Evolutionary conservation across 139 green algal species (phyloP), one percentile per base, ranked within the genome.

Genomic region (Closterium sp.): DNA sequence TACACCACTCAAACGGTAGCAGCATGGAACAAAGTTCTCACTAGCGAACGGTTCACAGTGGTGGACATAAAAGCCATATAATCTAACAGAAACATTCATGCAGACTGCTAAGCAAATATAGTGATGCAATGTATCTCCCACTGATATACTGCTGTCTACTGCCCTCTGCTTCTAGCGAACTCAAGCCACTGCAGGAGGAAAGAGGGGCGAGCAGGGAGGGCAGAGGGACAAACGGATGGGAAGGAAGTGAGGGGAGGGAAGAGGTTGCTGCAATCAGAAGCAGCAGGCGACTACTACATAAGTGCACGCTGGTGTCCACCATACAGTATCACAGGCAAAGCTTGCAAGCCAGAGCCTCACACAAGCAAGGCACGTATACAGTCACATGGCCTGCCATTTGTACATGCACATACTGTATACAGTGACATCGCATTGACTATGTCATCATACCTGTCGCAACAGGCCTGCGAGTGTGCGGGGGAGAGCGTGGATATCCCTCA

Each of bases 381-480:
- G 25, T 76, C 55, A 66, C 10, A 76, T 76, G 55, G 2, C 55
- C 55, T 76, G 1, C 25, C 55, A 76, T 19, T 25, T 16, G 9
- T 76, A 76, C 9, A 76, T 16, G 4, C 55, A 76, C 55, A n/a
- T n/a, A n/a, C 55, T 76, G 16, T 76, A 28, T 55, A 6, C 55
- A 76, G 55, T 19, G 16, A 16, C 55, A 76, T 76, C 12, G 38
- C 38, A 64, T 64, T 64, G 0, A 1, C 38, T 10, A 64, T 64
- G 55, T 3, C 55, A 76, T 16, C 55, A 76, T 76, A 91, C 88
- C 94, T 99, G 98, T 43, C 97, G 94, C 93, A 99, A 87, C 90
- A 99, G 93, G 91, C 98, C 97, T 0, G 97, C 96, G 69, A 99
- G 94, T 23, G 97, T 98, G 6, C 91, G 89, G 0, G 98, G 98